Evolutionary conservation across 2,329 filamentous ascomycete genomes (phyloP).

Genomic region (Aspergillus sp.): DNA sequence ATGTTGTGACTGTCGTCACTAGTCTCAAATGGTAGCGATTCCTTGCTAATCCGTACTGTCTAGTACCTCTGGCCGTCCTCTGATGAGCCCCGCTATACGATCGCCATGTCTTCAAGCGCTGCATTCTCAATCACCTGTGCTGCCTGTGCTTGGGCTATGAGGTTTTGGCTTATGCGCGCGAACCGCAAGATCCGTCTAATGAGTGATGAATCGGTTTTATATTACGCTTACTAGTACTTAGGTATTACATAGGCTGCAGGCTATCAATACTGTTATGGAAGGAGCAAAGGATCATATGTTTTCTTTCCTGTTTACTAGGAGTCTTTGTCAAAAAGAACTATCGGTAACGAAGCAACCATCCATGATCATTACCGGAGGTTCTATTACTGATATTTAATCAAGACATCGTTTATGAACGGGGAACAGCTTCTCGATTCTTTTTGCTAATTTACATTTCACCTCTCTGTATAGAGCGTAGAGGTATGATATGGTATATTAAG

Average conservation of each 20-base stretch:
- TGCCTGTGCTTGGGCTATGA: constrained; percentile 18
- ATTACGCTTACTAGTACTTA: constrained; percentile 19
- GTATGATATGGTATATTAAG: not conserved
- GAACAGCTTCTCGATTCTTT: too few species aligned
- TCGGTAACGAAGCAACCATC: too few species aligned
- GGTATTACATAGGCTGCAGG: too few species aligned
- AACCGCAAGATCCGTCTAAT: constrained; percentile 20
- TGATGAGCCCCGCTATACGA: constrained; percentile 20
- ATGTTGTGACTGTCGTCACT: not conserved
- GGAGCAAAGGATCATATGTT: too few species aligned
- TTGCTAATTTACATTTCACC: too few species aligned
- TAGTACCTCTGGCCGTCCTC: constrained; percentile 35
- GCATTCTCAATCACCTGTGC: constrained; percentile 18
- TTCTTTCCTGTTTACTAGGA: too few species aligned
- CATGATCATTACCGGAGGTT: too few species aligned
- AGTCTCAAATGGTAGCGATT: not conserved
- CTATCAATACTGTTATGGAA: too few species aligned
- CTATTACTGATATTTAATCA: too few species aligned
- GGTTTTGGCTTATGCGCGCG: constrained; percentile 16
- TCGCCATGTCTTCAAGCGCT: constrained; percentile 19
- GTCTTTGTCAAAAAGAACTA: too few species aligned
- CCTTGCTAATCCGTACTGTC: not conserved
- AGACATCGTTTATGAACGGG: too few species aligned
- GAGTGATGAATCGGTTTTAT: constrained; percentile 18
- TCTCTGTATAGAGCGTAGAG: too few species aligned